Evolutionary conservation across 1,139 yeast genomes (phyloP), one percentile per base, ranked within the genome.

Genomic region (Pichia sp.): DNA sequence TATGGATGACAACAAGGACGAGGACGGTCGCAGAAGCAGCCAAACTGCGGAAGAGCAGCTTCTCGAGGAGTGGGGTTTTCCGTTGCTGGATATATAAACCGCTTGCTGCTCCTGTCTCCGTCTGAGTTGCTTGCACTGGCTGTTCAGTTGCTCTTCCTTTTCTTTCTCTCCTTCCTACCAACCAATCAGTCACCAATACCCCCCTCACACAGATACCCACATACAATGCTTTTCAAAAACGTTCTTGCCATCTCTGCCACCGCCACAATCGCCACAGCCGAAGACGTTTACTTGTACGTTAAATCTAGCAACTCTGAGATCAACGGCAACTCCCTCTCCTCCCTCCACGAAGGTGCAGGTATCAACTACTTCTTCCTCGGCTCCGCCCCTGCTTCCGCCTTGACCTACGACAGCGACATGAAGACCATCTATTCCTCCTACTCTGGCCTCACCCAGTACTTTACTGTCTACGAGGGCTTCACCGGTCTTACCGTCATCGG

Each of bases 261-360:
- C 47, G 66, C 68, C 51, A 52, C 66, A 38, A 46, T 58, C 47
- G 56, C 60, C 15, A 45, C 59, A 8, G 63, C 63, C 13, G 54
- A 56, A 13, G 45, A 49, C 11, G 57, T 57, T 11, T 30, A 51
- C 23, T 62, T 69, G 31, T 55, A 46, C 50, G 68, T 63, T 49
- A 46, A 61, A 48, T 69, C 77, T 15, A 62, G 51, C 48, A 42
- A 54, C 49, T 10, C 62, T 6, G 59, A 54, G 7, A 45, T 70
- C 51, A 52, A 67, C 59, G 72, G 72, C 30, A 54, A 65, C 32
- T n/a, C 48, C 13, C 47, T 57, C 31, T 75, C 73, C 46, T 59
- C 77, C 47, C 62, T 62, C 49, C 84, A 79, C 64, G 82, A 77
- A 67, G 85, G 85, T 65, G 85, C 85, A 49, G 85, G 77, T 56